Evolutionary conservation across 78 protist genomes (phyloP), one percentile per base, ranked within the genome.

Genomic region (Tieghemostelium lacteum): DNA sequence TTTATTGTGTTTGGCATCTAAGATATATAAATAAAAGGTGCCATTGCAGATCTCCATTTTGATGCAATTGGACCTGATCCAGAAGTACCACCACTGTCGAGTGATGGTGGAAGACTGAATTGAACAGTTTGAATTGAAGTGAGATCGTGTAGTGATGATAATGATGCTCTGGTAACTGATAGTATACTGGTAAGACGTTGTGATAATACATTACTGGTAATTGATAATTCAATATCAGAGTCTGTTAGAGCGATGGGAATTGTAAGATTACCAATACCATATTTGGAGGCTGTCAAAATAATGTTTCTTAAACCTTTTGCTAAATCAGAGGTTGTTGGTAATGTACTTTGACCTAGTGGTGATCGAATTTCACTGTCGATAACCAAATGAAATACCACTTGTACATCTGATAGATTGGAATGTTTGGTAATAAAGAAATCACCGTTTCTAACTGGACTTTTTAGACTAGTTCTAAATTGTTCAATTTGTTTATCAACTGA

Each of bases 361-460:
- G 89, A 45, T 39, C 89, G 60, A 69, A 57, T 66, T 58, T 80
- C 69, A 42, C 77, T 80, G 31, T 80, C 89, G 28, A 73, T 66
- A 22, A 80, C 73, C 7, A 80, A 58, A 67, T 80, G 89, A 60
- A 80, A 80, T 14, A 80, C 89, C 34, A 80, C 77, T 58, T 80
- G 89, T 22, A 80, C 89, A 69, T 80, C 89, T 69, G 89, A 80
- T 24, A 80, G 57, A 58, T 80, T 80, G 8, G 89, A 80, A 42
- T 80, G 89, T 58, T 80, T 80, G 17, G 89, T 80, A 20, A 80
- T 80, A 31, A 80, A 80, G 58, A 80, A 80, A 39, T 80, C 89
- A 60, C 89, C 89, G 69, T 66, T 80, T 40, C 52, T 45, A 10
- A 45, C 52, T 6, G 10, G n/a, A 45, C 52, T 45, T 14, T 10